A percentile compares a stretch with the other conserved stretches of the same genome.
These are phyloP conservation scores for Agrostemma githago DNA, from an alignment of 148 eudicot genomes.

Conservation along the genomic window DNA sequence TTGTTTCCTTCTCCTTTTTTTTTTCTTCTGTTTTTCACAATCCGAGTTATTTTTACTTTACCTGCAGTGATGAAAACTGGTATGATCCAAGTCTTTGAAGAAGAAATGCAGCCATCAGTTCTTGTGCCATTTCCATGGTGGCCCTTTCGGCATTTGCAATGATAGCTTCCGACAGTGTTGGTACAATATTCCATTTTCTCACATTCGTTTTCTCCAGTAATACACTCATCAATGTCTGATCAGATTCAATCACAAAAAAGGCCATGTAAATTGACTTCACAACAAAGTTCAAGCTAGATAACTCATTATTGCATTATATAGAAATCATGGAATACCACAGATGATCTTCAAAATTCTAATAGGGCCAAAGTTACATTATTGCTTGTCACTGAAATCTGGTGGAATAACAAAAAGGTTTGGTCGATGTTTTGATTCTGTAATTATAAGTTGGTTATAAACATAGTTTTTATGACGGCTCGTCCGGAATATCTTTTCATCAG, in stretches of 20 bases:
- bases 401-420: background rate
- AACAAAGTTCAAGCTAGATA: background rate
- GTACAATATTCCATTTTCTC: conserved; percentile 7
- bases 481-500: background rate
- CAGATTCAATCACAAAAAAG: background rate
- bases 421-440: too few relatives aligned
- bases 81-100: background rate
- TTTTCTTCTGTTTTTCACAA: background rate
- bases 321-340: background rate
- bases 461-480: too few relatives aligned
- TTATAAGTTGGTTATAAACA: too few relatives aligned
- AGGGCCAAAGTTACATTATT: background rate
- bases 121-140: conserved; percentile 17
- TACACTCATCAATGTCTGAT: conserved; percentile 17
- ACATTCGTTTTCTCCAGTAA: background rate
- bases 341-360: background rate
- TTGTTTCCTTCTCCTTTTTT: background rate
- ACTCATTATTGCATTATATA: background rate
- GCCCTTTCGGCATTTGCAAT: conserved; percentile 14
- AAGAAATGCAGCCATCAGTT: conserved; percentile 1
- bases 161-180: conserved; percentile 13
- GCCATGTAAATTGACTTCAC: background rate
- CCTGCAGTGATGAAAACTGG: conserved; percentile 19
- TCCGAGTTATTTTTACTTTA: background rate
- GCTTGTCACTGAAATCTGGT: background rate